Evolutionary conservation across 352 stramenopile species (phyloP).

Genomic region (Phytophthora agathidicida): DNA sequence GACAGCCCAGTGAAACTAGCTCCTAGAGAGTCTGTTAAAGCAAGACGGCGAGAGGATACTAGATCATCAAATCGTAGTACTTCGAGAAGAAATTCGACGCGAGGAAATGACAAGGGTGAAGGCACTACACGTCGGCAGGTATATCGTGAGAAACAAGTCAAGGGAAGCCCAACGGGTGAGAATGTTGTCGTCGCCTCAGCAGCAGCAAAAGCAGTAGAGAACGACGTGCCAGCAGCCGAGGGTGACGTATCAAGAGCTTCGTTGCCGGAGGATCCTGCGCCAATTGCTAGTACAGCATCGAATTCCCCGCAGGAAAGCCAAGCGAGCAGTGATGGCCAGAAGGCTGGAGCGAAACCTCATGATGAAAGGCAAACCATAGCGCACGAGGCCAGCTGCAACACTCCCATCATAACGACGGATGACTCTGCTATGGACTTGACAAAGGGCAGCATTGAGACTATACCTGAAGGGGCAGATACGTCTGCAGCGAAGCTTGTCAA

Average conservation of each 20-base stretch:
- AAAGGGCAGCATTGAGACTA: no score
- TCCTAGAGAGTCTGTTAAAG: slow-evolving; percentile 9
- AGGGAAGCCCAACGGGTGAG: slow-evolving; percentile 18
- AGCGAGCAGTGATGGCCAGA: slow-evolving; percentile 6
- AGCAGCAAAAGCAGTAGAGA: no score
- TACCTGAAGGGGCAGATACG: neutral
- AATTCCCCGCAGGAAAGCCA: slow-evolving; percentile 11
- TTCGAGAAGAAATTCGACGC: slow-evolving; percentile 24
- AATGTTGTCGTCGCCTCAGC: no score
- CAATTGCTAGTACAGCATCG: neutral
- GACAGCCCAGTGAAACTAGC: slow-evolving; percentile 18
- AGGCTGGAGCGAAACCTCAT: neutral
- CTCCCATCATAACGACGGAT: neutral
- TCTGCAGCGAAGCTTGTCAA: neutral
- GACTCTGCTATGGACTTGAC: neutral
- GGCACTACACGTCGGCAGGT: slow-evolving; percentile 46
- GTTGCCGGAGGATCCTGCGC: neutral
- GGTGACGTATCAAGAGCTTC: no score
- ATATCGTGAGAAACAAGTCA: slow-evolving; percentile 66
- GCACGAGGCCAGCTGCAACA: neutral
- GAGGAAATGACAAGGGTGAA: slow-evolving; percentile 30
- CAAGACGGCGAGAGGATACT: slow-evolving; percentile 25
- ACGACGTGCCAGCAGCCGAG: no score
- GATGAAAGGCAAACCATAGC: neutral
- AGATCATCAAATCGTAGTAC: slow-evolving; percentile 31